phyloP scores from a whole-genome alignment of 108 stramenopile species.

The Cyclotella cryptica region DNA sequence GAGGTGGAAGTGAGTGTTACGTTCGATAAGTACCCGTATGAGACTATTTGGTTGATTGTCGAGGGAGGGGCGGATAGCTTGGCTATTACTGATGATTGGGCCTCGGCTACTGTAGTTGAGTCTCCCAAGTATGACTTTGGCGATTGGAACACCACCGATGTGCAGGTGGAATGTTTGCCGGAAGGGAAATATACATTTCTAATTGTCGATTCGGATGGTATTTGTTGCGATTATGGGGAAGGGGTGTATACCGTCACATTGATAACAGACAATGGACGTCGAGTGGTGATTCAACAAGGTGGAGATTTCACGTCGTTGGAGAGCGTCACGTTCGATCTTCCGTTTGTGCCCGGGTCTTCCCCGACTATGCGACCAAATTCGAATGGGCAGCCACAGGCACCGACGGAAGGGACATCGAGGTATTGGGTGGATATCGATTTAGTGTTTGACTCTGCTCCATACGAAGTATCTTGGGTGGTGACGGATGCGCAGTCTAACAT shows the following conservation, averaged over 20 bases:
- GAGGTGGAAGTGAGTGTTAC: constrained; percentile 13
- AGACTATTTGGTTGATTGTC: constrained; percentile 24
- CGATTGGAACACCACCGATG: background rate
- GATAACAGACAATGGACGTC: background rate
- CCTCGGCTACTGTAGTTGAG: background rate
- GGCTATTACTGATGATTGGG: background rate
- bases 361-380: background rate
- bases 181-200: constrained; percentile 13
- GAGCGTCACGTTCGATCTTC: constrained; percentile 18
- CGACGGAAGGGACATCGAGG: background rate
- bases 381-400: background rate
- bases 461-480: constrained; percentile 11
- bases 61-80: background rate
- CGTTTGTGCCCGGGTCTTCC: constrained; percentile 16
- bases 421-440: constrained; percentile 21
- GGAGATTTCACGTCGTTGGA: constrained; percentile 8
- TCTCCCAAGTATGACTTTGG: constrained; percentile 10
- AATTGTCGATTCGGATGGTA: constrained; percentile 27
- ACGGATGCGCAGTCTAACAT: background rate
- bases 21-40: constrained; percentile 20
- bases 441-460: constrained; percentile 13
- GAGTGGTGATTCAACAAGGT: constrained; percentile 8
- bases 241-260: constrained; percentile 18
- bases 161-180: constrained; percentile 14
- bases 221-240: constrained; percentile 11